Base-by-base conservation (phyloP, 129 eudicot genomes). In the Silybum marianum region DNA sequence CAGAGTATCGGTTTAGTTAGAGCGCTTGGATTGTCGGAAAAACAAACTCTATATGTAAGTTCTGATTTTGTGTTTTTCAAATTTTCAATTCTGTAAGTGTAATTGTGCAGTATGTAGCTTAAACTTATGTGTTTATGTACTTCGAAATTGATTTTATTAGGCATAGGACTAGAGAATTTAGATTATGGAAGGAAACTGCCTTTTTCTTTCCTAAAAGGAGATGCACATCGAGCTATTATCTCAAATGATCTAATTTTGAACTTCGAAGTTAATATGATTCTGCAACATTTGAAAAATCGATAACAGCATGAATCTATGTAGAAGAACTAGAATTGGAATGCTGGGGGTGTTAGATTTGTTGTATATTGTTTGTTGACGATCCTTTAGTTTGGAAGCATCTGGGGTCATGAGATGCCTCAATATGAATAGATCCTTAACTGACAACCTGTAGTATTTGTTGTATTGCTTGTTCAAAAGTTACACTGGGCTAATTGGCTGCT, bases 11-110 rank as follows among this genome's bases (percentile, higher is more conserved):
- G 98, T 3, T 87, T 95, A 87, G 93, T 92, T 73, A 88, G 90
- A 60, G 97, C 97, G n/a, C 96, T 95, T 66, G 97, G 98, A 39
- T 89, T 95, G 72, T 85, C 94, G 44, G 91, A 90, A 5, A 92
- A 84, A 30, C 98, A 95, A 74, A 82, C 88, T 24, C 78, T 95
- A 51, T 95, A 95, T 84, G 98, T 92, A 81, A 90, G 87, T 71
- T 73, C 21, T 65, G 22, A 14, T 71, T 63, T 36, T 24, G 3
- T 28, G 58, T 28, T 3, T 74, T 73, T 66, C 66, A 69, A 9
- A 13, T 82, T 72, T 72, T 19, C 23, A 30, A 32, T 82, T 32
- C 58, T 74, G 24, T 81, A n/a, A 14, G n/a, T 76, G 62, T 74
- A 7, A 44, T 74, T 81, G 39, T 42, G 26, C 39, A 48, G 76